Conservation (phyloP, 2,329 filamentous ascomycete species). For the Colletotrichum destructivum region DNA sequence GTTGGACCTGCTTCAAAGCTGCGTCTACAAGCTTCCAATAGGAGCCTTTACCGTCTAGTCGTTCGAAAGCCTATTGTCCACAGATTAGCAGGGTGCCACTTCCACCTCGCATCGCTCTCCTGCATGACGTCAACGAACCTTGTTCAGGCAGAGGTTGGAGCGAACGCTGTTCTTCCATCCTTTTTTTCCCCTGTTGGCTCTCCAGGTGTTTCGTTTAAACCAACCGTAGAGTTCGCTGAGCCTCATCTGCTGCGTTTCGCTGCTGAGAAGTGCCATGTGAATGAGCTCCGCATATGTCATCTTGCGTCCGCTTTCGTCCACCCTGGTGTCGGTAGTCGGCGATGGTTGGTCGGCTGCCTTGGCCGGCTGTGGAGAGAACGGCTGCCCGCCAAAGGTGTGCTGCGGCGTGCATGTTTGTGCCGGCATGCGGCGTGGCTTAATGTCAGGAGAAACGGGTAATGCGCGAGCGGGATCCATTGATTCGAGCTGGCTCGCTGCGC, state of each 20-base stretch:
- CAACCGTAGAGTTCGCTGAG: conserved; percentile 5
- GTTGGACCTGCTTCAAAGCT: not conserved
- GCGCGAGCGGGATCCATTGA: not conserved
- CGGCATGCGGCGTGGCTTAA: not conserved
- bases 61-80: not conserved
- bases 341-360: not conserved
- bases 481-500: not conserved
- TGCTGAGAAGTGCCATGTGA: not conserved
- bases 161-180: conserved; percentile 15
- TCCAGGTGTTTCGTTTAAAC: conserved; percentile 8
- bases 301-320: not conserved
- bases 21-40: not conserved
- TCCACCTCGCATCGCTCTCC: not conserved
- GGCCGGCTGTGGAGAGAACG: not conserved
- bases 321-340: not conserved
- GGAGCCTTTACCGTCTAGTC: not conserved
- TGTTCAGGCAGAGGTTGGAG: conserved; percentile 5
- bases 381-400: not conserved
- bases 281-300: conserved; percentile 13
- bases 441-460: not conserved
- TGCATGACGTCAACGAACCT: not conserved
- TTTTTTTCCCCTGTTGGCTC: not conserved
- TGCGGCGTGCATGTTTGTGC: not conserved
- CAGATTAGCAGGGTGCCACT: not conserved
- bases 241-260: not conserved